Base-by-base conservation (phyloP, 768 basidiomycete species). In the Xerocomellus chrysenteron region DNA sequence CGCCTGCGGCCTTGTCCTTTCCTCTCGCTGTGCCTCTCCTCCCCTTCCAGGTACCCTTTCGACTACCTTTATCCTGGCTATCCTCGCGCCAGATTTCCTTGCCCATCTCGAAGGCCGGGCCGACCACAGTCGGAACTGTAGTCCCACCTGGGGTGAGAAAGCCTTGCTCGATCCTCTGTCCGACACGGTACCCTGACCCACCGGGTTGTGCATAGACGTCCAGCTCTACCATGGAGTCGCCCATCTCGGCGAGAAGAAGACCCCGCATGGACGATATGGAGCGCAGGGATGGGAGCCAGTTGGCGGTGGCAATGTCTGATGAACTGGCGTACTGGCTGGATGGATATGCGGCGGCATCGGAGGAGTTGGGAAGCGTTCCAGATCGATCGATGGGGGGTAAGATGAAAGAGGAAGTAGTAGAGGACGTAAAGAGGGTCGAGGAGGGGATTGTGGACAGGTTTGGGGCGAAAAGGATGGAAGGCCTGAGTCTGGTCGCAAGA, bases 171-270 rank as follows among this genome's bases (percentile, higher is more conserved):
- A 82, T 75, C 51, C 73, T 70, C 36, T 73, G 73, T 6, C 81
- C 82, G 45, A 73, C 68, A 36, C 59, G 68, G 61, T 78, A 76
- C 13, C 74, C 74, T 43, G 76, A 75, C 5, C 63, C 74, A 28
- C 68, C 68, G 26, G 71, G 65, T 11, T 65, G 67, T 5, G 67
- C 66, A 48, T 67, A 71, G 17, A 72, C 45, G 45, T 78, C 77
- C 19, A 81, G 65, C 62, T 77, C 73, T 26, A 82, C 77, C 74
- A 80, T 78, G 11, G 72, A 67, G 44, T 75, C 79, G 13, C 81
- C 81, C 13, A 68, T 65, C 63, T 83, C 81, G 14, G 80, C 82
- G 19, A 71, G 71, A 37, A 77, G 66, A 5, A 82, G 73, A 36
- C 79, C 82, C 30, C 69, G 69, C 80, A 83, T 82, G 45, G 76